Percentiles rank a stretch among this genome's conserved stretches.
Conservation (phyloP, 768 basidiomycete genomes). For the Tylopilus plumbeoviolaceoides region DNA sequence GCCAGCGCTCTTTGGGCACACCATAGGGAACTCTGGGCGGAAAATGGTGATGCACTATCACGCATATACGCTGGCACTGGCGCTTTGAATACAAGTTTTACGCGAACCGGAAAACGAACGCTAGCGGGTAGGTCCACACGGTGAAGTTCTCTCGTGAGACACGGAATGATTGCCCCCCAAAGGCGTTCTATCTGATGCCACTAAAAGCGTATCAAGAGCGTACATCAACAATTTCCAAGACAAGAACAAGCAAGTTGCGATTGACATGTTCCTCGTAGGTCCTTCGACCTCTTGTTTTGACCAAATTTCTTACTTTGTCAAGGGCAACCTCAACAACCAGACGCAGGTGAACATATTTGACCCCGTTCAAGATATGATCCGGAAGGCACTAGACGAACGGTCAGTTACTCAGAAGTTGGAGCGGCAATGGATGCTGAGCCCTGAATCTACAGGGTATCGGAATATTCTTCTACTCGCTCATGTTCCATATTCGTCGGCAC, state of each 20-base stretch:
- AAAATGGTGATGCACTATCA: conserved; percentile 90
- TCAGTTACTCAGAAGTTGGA: conserved; percentile 24
- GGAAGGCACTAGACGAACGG: conserved; percentile 67
- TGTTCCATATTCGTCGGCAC: conserved; percentile 83
- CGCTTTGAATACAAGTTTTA: conserved; percentile 94
- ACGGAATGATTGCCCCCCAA: conserved; percentile 11
- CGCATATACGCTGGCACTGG: conserved; percentile 93
- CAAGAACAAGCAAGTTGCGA: conserved; percentile 87
- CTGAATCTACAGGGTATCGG: conserved; percentile 48
- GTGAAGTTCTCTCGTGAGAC: not conserved
- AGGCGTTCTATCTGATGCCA: conserved; percentile 93
- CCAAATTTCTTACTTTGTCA: not conserved
- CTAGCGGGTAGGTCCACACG: conserved; percentile 57
- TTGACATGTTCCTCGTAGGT: conserved; percentile 90
- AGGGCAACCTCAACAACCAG: conserved; percentile 94
- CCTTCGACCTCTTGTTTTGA: not conserved
- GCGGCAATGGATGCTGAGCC: not conserved
- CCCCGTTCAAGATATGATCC: conserved; percentile 87
- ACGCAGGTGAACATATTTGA: conserved; percentile 88
- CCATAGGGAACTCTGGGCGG: conserved; percentile 95
- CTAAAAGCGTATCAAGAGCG: conserved; percentile 91
- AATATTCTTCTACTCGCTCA: conserved; percentile 78
- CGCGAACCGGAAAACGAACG: conserved; percentile 90
- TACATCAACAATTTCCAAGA: conserved; percentile 99
- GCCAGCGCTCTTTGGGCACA: conserved; percentile 72